Conservation (phyloP, 306 rosid genomes). For the Pyrus pyrifolia region DNA sequence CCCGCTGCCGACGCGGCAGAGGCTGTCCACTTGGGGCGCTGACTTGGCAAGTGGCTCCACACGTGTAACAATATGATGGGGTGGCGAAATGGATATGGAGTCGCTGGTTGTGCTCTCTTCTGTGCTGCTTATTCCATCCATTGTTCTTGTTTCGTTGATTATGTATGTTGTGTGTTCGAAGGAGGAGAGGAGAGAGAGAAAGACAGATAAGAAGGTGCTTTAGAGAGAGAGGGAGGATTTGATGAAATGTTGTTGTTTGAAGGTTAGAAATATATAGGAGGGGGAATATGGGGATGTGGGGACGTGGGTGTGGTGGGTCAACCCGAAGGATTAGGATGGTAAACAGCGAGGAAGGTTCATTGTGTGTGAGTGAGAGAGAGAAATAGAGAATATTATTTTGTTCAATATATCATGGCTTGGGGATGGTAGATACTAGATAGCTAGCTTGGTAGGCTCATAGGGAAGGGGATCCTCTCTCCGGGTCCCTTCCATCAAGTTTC, state of each 20-base stretch:
- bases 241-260: slow-evolving; percentile 25
- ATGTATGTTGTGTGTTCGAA: not conserved
- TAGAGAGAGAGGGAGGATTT: slow-evolving; percentile 8
- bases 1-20: slow-evolving; percentile 75
- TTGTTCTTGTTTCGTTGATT: not conserved
- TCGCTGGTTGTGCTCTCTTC: slow-evolving; percentile 74
- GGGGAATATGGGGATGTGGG: slow-evolving; percentile 26
- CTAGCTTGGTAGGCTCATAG: slow-evolving; percentile 6
- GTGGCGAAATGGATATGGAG: slow-evolving; percentile 37
- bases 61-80: not conserved
- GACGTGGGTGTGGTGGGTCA: slow-evolving; percentile 63
- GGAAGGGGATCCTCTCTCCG: no score
- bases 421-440: not conserved
- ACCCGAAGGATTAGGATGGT: slow-evolving; percentile 22
- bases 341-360: slow-evolving; percentile 73
- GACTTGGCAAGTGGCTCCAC: slow-evolving; percentile 2
- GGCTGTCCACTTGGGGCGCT: slow-evolving; percentile 30
- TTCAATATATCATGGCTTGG: not conserved
- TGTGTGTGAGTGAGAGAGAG: slow-evolving; percentile 1
- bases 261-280: slow-evolving; percentile 57
- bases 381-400: not conserved
- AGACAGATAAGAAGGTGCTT: slow-evolving; percentile 5
- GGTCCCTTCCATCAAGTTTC: no score
- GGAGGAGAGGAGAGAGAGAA: not conserved
- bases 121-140: slow-evolving; percentile 62